Conservation (phyloP, 371 early-diverging fungal species). For the Syncephalastrum racemosum region DNA sequence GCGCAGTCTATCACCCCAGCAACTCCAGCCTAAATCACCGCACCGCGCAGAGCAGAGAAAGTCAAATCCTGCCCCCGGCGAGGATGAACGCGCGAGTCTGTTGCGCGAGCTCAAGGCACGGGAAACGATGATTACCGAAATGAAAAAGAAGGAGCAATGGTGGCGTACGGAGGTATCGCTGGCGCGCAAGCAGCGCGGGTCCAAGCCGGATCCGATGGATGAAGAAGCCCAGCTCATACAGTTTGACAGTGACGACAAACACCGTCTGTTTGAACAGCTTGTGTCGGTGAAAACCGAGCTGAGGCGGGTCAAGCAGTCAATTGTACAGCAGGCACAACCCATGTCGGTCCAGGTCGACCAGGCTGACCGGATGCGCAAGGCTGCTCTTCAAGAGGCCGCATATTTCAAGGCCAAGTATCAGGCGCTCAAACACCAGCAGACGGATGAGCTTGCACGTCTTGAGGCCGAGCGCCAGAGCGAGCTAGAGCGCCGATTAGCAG, state of each 20-base stretch:
- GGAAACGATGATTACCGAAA: constrained; percentile 39
- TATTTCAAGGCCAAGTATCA: constrained; percentile 55
- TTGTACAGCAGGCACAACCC: constrained; percentile 53
- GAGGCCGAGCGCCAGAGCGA: constrained; percentile 46
- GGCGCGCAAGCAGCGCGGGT: constrained; percentile 33
- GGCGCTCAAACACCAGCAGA: constrained; percentile 32
- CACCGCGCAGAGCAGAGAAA: not conserved
- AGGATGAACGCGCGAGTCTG: constrained; percentile 32
- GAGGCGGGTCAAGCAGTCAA: constrained; percentile 42
- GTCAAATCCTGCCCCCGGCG: not conserved
- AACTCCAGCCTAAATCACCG: not conserved
- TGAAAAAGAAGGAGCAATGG: constrained; percentile 56
- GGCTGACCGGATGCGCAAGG: constrained; percentile 54
- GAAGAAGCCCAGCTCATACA: constrained; percentile 40
- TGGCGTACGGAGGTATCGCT: constrained; percentile 54
- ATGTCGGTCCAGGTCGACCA: constrained; percentile 51
- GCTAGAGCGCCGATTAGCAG: constrained; percentile 49
- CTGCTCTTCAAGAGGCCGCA: constrained; percentile 61
- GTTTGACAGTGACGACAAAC: constrained; percentile 30
- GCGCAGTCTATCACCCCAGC: constrained; percentile 11
- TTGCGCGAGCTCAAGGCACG: constrained; percentile 42
- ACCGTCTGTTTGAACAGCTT: constrained; percentile 45
- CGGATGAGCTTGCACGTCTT: constrained; percentile 22
- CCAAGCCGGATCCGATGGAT: constrained; percentile 23
- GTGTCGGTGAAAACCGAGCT: constrained; percentile 44